phyloP scores from a whole-genome alignment of 768 basidiomycete genomes.

The Mycena vitilis region DNA sequence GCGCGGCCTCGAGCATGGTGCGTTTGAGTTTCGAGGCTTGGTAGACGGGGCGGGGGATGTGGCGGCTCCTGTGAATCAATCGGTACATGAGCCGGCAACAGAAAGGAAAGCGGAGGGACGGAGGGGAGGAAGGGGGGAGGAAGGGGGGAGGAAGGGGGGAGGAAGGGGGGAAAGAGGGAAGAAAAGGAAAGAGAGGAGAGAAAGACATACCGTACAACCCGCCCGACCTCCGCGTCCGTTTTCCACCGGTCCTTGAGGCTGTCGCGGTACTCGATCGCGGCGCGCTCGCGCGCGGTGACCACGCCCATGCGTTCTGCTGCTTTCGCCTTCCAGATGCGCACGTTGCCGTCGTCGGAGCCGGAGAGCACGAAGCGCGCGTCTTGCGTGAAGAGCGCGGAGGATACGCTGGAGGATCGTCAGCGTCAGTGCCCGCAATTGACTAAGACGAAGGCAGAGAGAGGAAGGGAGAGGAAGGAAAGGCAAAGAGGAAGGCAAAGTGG shows the following conservation, averaged over 20 bases:
- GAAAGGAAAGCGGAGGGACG: too few relatives aligned
- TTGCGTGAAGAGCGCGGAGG: constrained; percentile 87
- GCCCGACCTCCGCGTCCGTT: constrained; percentile 82
- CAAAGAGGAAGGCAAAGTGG: too few relatives aligned
- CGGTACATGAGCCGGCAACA: too few relatives aligned
- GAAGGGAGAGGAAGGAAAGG: too few relatives aligned
- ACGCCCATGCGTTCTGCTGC: constrained; percentile 94
- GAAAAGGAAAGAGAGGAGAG: too few relatives aligned
- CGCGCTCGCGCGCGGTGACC: constrained; percentile 89
- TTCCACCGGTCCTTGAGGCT: constrained; percentile 91
- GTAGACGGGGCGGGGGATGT: constrained; percentile 92
- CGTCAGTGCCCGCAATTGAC: not conserved
- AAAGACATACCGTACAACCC: constrained; percentile 77
- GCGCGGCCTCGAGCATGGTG: constrained; percentile 90
- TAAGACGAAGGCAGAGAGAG: not conserved
- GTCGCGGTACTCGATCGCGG: constrained; percentile 92
- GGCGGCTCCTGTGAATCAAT: constrained; percentile 66
- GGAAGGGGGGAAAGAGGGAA: too few relatives aligned
- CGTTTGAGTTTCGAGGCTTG: constrained; percentile 88
- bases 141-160: too few relatives aligned
- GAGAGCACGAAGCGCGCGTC: constrained; percentile 92
- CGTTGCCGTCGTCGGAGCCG: constrained; percentile 95
- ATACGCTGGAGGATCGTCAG: constrained; percentile 66
- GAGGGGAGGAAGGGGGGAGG: too few relatives aligned
- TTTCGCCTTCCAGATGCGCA: constrained; percentile 94